Evolutionary conservation across 2,329 filamentous ascomycete species (phyloP).

Genomic region (Parafenestella ontariensis): DNA sequence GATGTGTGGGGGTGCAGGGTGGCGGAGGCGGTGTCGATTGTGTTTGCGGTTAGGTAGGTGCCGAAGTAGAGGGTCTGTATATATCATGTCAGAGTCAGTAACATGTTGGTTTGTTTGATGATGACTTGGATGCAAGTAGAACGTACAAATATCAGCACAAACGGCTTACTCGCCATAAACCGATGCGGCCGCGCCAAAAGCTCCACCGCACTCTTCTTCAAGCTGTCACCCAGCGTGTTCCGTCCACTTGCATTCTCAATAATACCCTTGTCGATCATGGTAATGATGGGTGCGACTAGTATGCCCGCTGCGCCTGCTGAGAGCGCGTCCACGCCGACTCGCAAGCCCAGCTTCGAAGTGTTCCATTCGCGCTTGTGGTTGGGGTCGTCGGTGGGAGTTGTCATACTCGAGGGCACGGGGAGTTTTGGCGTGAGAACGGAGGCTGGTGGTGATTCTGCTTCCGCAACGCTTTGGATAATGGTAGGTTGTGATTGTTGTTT

Average conservation of each 20-base stretch:
- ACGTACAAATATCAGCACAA: conserved; percentile 66
- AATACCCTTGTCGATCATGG: conserved; percentile 81
- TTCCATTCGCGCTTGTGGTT: conserved; percentile 65
- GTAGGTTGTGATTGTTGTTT: not conserved
- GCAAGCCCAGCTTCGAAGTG: conserved; percentile 71
- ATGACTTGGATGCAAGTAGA: not conserved
- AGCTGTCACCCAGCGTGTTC: conserved; percentile 64
- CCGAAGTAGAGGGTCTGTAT: conserved; percentile 75
- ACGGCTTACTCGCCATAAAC: conserved; percentile 70
- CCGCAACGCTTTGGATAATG: not conserved
- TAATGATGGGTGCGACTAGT: conserved; percentile 82
- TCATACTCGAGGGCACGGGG: conserved; percentile 2
- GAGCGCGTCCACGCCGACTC: conserved; percentile 71
- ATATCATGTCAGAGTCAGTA: too few species aligned
- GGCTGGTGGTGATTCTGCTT: conserved; percentile 6
- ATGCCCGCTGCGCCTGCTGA: conserved; percentile 75
- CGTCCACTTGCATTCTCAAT: conserved; percentile 83
- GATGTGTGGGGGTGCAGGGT: conserved; percentile 65
- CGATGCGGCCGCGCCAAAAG: conserved; percentile 67
- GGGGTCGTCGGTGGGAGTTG: not conserved
- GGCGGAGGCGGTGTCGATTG: conserved; percentile 79
- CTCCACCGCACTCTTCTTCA: conserved; percentile 64
- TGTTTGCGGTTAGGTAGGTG: conserved; percentile 89
- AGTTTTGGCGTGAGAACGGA: conserved; percentile 9
- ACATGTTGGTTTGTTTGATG: not conserved